phyloP scores from a whole-genome alignment of 305 asterid species.

The Fraxinus sp. region DNA sequence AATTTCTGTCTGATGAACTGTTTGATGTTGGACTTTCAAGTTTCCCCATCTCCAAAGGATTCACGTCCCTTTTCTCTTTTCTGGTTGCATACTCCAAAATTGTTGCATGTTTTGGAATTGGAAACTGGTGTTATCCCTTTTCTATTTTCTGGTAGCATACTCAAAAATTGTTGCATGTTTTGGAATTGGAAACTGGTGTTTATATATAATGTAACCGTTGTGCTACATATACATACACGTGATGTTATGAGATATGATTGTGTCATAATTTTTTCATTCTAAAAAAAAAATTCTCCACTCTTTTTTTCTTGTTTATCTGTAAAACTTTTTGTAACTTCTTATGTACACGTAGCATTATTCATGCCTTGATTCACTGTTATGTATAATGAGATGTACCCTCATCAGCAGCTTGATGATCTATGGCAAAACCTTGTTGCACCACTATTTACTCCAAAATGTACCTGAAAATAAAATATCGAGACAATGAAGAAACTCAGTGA shows the following conservation, averaged over 20 bases:
- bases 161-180: too few relatives aligned
- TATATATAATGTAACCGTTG: neutral
- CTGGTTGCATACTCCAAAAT: too few relatives aligned
- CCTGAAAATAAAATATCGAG: conserved; percentile 43
- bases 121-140: neutral
- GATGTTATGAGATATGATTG: neutral
- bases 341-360: too few relatives aligned
- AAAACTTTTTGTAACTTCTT: too few relatives aligned
- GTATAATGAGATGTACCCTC: conserved; percentile 66
- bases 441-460: conserved; percentile 94
- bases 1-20: neutral
- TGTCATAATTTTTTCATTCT: neutral
- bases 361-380: neutral
- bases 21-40: neutral
- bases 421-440: conserved; percentile 84
- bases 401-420: conserved; percentile 83
- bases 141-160: neutral
- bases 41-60: neutral
- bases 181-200: neutral
- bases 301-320: too few relatives aligned
- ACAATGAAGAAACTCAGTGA: conserved; percentile 12
- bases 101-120: neutral
- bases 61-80: neutral
- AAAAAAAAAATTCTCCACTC: neutral
- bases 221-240: neutral